Evolutionary conservation across 1,284 basidiomycete genomes (phyloP).

Genomic region (Melampsora americana): DNA sequence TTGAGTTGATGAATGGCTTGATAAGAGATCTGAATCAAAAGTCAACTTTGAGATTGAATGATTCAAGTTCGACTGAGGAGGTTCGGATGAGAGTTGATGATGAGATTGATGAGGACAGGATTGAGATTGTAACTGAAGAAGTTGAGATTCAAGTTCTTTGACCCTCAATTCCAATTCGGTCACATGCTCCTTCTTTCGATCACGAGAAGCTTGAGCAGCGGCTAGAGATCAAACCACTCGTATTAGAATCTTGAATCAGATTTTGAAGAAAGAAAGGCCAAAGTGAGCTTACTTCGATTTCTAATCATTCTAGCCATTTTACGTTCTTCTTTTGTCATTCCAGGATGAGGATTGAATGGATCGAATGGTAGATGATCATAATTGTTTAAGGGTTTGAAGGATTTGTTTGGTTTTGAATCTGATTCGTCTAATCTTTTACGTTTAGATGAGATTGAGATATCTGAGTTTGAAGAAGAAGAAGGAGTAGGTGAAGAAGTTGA

Average conservation of each 20-base stretch:
- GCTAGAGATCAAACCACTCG: constrained; percentile 7
- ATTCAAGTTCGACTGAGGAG: neutral
- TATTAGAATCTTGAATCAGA: neutral
- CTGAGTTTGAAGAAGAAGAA: neutral
- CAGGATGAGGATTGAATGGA: constrained; percentile 40
- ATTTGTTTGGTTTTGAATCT: neutral
- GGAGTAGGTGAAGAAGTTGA: neutral
- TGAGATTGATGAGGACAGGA: constrained; percentile 8
- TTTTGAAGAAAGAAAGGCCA: neutral
- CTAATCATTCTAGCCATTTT: constrained; percentile 44
- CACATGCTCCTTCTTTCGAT: constrained; percentile 41
- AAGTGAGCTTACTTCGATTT: constrained; percentile 30
- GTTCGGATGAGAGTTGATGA: neutral
- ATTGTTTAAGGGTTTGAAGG: neutral
- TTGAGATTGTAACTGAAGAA: neutral
- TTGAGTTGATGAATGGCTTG: neutral
- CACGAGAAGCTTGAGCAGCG: constrained; percentile 40
- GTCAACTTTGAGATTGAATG: neutral
- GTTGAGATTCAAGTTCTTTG: constrained; percentile 20
- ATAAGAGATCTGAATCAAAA: too few relatives aligned
- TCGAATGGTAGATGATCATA: constrained; percentile 25
- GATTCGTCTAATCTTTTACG: neutral
- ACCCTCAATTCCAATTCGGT: constrained; percentile 30
- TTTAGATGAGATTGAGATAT: constrained; percentile 7
- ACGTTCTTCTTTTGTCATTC: constrained; percentile 41